phyloP scores from a whole-genome alignment of 306 rosid genomes.

The Gleditsia sinensis region DNA sequence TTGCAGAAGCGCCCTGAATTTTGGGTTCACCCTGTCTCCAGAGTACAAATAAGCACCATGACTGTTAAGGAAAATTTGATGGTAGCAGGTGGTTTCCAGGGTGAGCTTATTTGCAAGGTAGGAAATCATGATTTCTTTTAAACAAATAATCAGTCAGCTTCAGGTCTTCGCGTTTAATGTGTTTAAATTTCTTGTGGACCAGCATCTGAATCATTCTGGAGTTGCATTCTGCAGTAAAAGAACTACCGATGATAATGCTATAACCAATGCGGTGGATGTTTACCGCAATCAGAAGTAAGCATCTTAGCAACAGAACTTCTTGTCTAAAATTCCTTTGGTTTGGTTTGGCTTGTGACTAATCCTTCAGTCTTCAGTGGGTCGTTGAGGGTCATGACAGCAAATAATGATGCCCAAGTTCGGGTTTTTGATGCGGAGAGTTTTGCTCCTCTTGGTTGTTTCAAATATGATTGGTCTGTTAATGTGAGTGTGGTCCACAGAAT shows the following conservation, averaged over 20 bases:
- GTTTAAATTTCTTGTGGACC: constrained; percentile 29
- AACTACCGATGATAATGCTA: constrained; percentile 77
- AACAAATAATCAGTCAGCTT: background rate
- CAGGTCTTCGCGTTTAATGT: constrained; percentile 6
- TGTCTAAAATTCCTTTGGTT: background rate
- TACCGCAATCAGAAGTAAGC: constrained; percentile 60
- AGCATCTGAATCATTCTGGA: constrained; percentile 71
- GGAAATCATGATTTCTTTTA: constrained; percentile 17
- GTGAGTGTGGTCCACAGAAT: constrained; percentile 56
- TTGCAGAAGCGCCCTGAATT: constrained; percentile 60
- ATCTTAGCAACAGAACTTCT: background rate
- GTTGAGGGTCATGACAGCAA: constrained; percentile 71
- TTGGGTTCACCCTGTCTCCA: constrained; percentile 61
- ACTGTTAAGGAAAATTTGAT: constrained; percentile 78
- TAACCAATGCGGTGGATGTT: constrained; percentile 90
- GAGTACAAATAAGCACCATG: constrained; percentile 97
- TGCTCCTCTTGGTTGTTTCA: constrained; percentile 63
- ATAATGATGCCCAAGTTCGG: constrained; percentile 87
- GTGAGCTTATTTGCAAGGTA: constrained; percentile 98
- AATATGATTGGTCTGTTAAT: constrained; percentile 90
- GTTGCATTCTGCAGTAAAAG: constrained; percentile 83
- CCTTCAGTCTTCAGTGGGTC: constrained; percentile 61
- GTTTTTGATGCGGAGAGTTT: constrained; percentile 66
- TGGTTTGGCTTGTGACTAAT: constrained; percentile 21
- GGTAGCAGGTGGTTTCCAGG: constrained; percentile 93